phyloP scores from a whole-genome alignment of 495 filamentous ascomycete species.

The Penicillium soppii region DNA sequence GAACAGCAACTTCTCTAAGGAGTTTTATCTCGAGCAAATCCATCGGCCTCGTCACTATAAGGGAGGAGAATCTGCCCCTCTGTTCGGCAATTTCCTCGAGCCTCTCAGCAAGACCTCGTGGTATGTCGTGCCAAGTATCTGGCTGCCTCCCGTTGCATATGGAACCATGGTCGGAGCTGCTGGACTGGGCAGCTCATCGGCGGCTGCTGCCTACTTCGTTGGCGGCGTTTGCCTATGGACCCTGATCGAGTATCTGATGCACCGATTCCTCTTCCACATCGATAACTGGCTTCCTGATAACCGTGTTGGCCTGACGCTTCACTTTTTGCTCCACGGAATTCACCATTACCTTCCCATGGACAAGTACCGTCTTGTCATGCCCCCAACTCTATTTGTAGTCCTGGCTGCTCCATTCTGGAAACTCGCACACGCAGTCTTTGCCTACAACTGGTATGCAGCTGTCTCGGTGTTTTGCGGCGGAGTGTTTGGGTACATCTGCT shows the following conservation, averaged over 20 bases:
- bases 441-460: conserved; percentile 79
- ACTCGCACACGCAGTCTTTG: conserved; percentile 81
- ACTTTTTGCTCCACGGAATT: conserved; percentile 95
- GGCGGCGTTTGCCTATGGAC: conserved; percentile 79
- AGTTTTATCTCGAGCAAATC: conserved; percentile 94
- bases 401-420: conserved; percentile 93
- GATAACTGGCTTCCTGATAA: conserved; percentile 92
- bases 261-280: conserved; percentile 92
- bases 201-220: conserved; percentile 56
- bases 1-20: conserved; percentile 81
- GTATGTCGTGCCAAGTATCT: conserved; percentile 82
- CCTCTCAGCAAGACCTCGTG: conserved; percentile 91
- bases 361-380: conserved; percentile 95
- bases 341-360: conserved; percentile 99
- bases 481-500: conserved; percentile 92
- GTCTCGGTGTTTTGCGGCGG: conserved; percentile 80
- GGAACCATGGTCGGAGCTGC: conserved; percentile 65
- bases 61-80: conserved; percentile 83
- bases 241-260: conserved; percentile 84
- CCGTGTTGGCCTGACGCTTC: conserved; percentile 78
- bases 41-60: conserved; percentile 94
- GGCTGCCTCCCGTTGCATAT: conserved; percentile 80
- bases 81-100: conserved; percentile 98
- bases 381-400: conserved; percentile 80
- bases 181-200: conserved; percentile 49